These are phyloP conservation scores for Epicoccum sorghinum DNA, from an alignment of 2,329 filamentous ascomycete species.

Conservation along the genomic window DNA sequence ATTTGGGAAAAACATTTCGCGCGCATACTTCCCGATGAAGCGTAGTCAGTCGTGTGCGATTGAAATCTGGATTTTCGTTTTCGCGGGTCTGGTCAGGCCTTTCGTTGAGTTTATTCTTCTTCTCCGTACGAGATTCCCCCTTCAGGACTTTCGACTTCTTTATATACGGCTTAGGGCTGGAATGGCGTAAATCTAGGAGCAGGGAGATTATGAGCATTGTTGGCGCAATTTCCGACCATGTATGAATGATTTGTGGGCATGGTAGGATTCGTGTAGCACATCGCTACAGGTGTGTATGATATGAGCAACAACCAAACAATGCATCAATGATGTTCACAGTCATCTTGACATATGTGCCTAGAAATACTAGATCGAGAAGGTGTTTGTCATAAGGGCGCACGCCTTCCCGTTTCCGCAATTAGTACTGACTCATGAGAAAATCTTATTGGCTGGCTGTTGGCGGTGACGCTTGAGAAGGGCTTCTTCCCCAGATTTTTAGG, in stretches of 20 bases:
- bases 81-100: background rate
- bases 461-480: constrained; percentile 8
- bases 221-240: constrained; percentile 16
- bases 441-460: background rate
- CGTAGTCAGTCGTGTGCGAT: constrained; percentile 5
- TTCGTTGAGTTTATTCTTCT: background rate
- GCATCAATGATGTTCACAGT: constrained; percentile 1
- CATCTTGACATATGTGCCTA: background rate
- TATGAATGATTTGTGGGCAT: constrained; percentile 9
- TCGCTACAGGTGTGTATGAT: constrained; percentile 8
- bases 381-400: constrained; percentile 16
- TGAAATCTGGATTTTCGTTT: background rate
- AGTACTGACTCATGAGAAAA: background rate
- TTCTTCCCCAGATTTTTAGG: constrained; percentile 9
- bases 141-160: constrained; percentile 1
- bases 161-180: constrained; percentile 4
- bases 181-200: constrained; percentile 4
- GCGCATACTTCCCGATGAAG: constrained; percentile 47
- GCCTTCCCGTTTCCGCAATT: constrained; percentile 7
- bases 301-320: constrained; percentile 7
- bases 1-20: constrained; percentile 98
- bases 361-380: background rate
- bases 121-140: constrained; percentile 1
- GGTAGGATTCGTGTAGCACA: constrained; percentile 1
- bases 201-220: constrained; percentile 12